Evolutionary conservation across 148 eudicot species (phyloP).

Genomic region (Beta vulgaris): DNA sequence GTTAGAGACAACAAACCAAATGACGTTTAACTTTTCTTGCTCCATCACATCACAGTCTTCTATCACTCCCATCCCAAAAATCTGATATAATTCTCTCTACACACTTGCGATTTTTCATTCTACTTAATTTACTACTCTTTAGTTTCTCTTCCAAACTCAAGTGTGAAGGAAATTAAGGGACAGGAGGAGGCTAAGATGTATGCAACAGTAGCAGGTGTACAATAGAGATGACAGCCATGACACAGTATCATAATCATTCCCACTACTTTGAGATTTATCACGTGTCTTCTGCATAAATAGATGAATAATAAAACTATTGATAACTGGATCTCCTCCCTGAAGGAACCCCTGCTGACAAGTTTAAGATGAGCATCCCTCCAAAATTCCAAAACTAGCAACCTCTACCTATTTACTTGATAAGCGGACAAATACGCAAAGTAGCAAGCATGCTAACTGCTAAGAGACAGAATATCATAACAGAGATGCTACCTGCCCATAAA

Average conservation of each 20-base stretch:
- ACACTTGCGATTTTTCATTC: too few species aligned
- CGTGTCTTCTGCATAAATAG: background rate
- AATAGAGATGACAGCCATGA: background rate
- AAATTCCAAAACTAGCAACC: background rate
- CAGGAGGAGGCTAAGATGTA: background rate
- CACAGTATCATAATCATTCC: background rate
- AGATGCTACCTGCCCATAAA: conserved; percentile 51
- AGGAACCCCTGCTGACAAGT: background rate
- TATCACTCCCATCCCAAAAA: too few species aligned
- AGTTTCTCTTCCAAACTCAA: too few species aligned
- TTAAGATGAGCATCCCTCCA: background rate
- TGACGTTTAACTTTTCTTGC: too few species aligned
- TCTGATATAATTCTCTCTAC: too few species aligned
- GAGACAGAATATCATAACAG: background rate
- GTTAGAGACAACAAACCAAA: too few species aligned
- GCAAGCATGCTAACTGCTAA: background rate
- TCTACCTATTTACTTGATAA: background rate
- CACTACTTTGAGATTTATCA: background rate
- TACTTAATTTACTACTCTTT: too few species aligned
- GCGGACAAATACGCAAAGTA: background rate
- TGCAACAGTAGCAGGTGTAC: background rate
- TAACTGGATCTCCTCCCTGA: background rate
- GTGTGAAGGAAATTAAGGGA: too few species aligned
- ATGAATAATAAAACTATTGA: background rate
- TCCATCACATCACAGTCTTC: too few species aligned